phyloP scores from a whole-genome alignment of 306 rosid species.

The Begonia peltatifolia region DNA sequence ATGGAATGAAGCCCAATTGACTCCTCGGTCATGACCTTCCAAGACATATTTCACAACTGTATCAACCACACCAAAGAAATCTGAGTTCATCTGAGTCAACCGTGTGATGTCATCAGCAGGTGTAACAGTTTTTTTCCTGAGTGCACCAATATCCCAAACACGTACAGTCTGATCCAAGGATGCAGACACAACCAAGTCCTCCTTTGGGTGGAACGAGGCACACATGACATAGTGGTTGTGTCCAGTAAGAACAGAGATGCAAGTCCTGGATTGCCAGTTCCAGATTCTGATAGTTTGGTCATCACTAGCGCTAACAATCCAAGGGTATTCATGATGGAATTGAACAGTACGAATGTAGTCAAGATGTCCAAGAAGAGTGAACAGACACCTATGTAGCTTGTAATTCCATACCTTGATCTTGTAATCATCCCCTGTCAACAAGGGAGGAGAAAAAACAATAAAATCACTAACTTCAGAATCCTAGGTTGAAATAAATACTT shows the following conservation, averaged over 20 bases:
- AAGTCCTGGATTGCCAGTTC: constrained; percentile 94
- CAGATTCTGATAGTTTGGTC: constrained; percentile 86
- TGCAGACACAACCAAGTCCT: constrained; percentile 82
- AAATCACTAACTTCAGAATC: constrained; percentile 2
- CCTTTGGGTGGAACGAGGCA: constrained; percentile 76
- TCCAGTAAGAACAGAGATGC: constrained; percentile 80
- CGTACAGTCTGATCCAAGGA: constrained; percentile 86
- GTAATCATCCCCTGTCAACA: constrained; percentile 77
- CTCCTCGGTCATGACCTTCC: constrained; percentile 96
- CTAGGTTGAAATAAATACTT: background rate
- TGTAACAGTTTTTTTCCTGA: constrained; percentile 65
- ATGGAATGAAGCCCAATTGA: constrained; percentile 88
- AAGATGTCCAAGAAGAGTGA: constrained; percentile 86
- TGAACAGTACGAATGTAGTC: constrained; percentile 92
- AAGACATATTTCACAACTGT: constrained; percentile 77
- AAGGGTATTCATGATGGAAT: constrained; percentile 76
- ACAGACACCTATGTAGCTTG: constrained; percentile 86
- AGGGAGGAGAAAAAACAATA: constrained; percentile 1
- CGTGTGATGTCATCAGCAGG: constrained; percentile 74
- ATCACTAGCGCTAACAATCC: constrained; percentile 94
- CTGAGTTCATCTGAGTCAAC: constrained; percentile 80
- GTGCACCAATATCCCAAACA: constrained; percentile 90
- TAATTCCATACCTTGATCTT: constrained; percentile 95
- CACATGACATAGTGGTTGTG: constrained; percentile 95
- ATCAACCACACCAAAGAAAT: constrained; percentile 80